Conservation (phyloP, 2,329 filamentous ascomycete genomes). For the Westerdykella aurantiaca region DNA sequence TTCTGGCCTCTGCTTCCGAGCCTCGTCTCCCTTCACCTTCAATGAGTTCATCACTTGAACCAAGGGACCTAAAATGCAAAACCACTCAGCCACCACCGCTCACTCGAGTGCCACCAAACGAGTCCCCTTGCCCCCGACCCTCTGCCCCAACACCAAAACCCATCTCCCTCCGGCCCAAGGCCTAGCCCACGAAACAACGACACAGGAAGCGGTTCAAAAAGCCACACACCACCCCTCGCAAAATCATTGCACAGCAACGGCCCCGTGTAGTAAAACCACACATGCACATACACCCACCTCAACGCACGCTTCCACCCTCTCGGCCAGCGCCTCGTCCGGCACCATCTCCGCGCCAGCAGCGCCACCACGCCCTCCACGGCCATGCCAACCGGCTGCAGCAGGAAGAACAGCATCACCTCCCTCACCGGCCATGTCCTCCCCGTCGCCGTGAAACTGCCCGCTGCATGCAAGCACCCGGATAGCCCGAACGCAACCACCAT, state of each 20-base stretch:
- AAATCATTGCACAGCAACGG: constrained; percentile 70
- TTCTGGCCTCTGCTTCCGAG: too few species aligned
- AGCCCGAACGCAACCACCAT: constrained; percentile 56
- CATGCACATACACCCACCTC: constrained; percentile 58
- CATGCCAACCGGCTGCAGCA: constrained; percentile 62
- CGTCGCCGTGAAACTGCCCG: constrained; percentile 63
- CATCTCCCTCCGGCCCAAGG: constrained; percentile 54
- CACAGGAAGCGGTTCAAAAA: constrained; percentile 31
- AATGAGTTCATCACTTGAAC: too few species aligned
- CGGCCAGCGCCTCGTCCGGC: constrained; percentile 35
- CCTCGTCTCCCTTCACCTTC: too few species aligned
- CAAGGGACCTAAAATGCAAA: constrained; percentile 40
- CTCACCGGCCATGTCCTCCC: constrained; percentile 46
- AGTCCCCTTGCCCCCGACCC: constrained; percentile 32
- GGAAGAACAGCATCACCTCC: constrained; percentile 62
- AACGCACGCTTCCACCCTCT: constrained; percentile 43
- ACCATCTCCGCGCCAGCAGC: constrained; percentile 23
- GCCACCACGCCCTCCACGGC: constrained; percentile 45
- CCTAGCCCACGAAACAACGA: constrained; percentile 64
- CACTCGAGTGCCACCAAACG: constrained; percentile 55
- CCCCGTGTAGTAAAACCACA: constrained; percentile 65
- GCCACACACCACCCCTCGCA: constrained; percentile 34
- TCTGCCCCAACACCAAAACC: constrained; percentile 61
- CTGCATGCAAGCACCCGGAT: constrained; percentile 64
- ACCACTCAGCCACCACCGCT: constrained; percentile 60